phyloP scores from a whole-genome alignment of 148 eudicot species.

The Chenopodium suecicum region DNA sequence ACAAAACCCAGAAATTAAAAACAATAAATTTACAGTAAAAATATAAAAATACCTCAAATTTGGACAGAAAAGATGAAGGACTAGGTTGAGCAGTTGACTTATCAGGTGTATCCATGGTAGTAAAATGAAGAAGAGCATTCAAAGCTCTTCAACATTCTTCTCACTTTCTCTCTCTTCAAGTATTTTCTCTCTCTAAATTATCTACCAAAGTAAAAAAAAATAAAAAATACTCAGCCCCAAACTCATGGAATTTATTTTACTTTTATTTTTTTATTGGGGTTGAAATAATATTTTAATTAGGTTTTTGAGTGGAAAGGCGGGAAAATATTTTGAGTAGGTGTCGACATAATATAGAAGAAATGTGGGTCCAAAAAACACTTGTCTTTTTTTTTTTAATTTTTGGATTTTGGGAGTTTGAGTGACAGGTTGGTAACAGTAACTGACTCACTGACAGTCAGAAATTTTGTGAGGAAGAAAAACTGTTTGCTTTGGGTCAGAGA shows the following conservation, averaged over 20 bases:
- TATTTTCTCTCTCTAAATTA: slow-evolving; percentile 6
- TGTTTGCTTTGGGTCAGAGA: not conserved
- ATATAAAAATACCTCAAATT: slow-evolving; percentile 34
- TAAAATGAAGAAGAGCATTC: slow-evolving; percentile 16
- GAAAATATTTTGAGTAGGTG: slow-evolving; percentile 13
- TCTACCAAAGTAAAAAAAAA: not conserved
- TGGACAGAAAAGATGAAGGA: slow-evolving; percentile 22
- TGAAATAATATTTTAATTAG: not conserved
- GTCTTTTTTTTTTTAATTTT: not conserved
- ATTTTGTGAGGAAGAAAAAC: not conserved
- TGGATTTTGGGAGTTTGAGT: not conserved
- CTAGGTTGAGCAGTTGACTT: slow-evolving; percentile 15
- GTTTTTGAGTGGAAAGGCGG: slow-evolving; percentile 17
- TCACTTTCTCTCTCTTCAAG: not conserved
- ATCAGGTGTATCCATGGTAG: slow-evolving; percentile 39
- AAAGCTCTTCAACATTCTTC: slow-evolving; percentile 34
- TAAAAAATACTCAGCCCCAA: slow-evolving; percentile 1
- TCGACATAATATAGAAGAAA: not conserved
- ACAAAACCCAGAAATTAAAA: slow-evolving; percentile 2
- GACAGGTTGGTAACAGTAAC: slow-evolving; percentile 5
- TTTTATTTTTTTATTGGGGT: not conserved
- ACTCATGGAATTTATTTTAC: slow-evolving; percentile 8
- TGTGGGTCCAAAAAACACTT: not conserved
- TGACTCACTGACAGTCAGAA: slow-evolving; percentile 12
- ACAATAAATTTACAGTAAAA: not conserved